These are phyloP conservation scores for Linum trigynum DNA, from an alignment of 345 rosid genomes.

Conservation along the genomic window DNA sequence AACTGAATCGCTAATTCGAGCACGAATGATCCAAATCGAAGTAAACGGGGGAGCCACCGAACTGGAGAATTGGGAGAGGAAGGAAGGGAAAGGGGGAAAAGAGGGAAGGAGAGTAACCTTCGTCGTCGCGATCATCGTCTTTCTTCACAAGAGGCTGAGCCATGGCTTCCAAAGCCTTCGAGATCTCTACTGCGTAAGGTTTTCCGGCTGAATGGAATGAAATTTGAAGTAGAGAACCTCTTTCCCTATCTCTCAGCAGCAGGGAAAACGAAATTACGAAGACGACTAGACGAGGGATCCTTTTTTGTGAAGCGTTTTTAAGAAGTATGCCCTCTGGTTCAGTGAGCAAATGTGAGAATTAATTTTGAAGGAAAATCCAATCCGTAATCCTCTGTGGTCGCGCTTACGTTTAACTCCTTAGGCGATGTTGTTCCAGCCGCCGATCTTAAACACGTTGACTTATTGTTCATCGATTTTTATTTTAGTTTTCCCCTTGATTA, in stretches of 20 bases:
- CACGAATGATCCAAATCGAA: not conserved
- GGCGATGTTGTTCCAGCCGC: too few species aligned
- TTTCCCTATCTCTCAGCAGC: not conserved
- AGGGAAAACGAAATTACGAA: not conserved
- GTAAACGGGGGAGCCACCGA: not conserved
- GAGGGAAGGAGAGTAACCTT: slow-evolving; percentile 34
- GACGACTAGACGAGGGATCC: not conserved
- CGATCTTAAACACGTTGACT: too few species aligned
- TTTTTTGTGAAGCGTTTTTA: too few species aligned
- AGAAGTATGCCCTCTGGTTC: too few species aligned
- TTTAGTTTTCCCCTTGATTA: too few species aligned
- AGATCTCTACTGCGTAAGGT: slow-evolving; percentile 12
- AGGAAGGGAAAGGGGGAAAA: not conserved
- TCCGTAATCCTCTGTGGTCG: too few species aligned
- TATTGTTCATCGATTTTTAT: too few species aligned
- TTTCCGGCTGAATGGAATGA: not conserved
- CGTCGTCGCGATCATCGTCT: slow-evolving; percentile 98
- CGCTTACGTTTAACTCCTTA: too few species aligned
- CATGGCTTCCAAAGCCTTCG: slow-evolving; percentile 34
- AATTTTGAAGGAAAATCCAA: too few species aligned
- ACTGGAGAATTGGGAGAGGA: not conserved
- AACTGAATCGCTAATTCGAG: slow-evolving; percentile 9
- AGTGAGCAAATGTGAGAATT: too few species aligned
- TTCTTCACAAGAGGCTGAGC: slow-evolving; percentile 94
- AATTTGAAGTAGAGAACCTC: too few species aligned